phyloP scores from a whole-genome alignment of 371 early-diverging fungal species.

The Entomophthora muscae region DNA sequence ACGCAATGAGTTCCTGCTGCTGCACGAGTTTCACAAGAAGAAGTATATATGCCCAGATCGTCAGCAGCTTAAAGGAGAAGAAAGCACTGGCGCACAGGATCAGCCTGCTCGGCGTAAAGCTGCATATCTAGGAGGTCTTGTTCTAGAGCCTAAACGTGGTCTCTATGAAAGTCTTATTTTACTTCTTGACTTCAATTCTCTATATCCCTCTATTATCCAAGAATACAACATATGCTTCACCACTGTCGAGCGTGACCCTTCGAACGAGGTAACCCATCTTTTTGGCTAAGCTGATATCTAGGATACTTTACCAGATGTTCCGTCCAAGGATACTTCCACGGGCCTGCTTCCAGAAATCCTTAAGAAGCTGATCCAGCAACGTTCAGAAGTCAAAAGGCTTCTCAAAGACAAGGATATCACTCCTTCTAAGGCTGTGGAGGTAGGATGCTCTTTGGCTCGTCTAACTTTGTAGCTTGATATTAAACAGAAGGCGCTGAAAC shows the following conservation, averaged over 20 bases:
- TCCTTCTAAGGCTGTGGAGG: constrained; percentile 38
- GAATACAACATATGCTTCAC: constrained; percentile 99
- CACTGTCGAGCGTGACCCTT: constrained; percentile 45
- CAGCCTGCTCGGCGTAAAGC: constrained; percentile 59
- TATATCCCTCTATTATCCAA: constrained; percentile 99
- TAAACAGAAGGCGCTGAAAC: constrained; percentile 93
- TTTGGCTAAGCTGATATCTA: background rate
- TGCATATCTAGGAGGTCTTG: constrained; percentile 96
- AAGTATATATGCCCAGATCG: constrained; percentile 88
- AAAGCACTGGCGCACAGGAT: constrained; percentile 15
- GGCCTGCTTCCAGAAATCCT: constrained; percentile 89
- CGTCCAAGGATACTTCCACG: constrained; percentile 35
- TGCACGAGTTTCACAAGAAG: constrained; percentile 90
- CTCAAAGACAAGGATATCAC: constrained; percentile 57
- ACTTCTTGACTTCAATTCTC: constrained; percentile 97
- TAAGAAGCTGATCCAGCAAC: constrained; percentile 75
- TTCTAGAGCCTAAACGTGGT: constrained; percentile 95
- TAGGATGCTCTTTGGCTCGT: constrained; percentile 10
- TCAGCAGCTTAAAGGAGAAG: constrained; percentile 14
- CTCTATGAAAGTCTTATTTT: constrained; percentile 94
- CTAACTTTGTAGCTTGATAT: constrained; percentile 58
- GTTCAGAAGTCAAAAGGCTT: constrained; percentile 78
- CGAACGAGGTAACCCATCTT: background rate
- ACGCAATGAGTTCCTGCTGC: constrained; percentile 91
- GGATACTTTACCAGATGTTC: constrained; percentile 60